A percentile compares a stretch with the other conserved stretches of the same genome.
Evolutionary conservation across 2,329 filamentous ascomycete species (phyloP).

Genomic region (Scleromitrula shiraiana): DNA sequence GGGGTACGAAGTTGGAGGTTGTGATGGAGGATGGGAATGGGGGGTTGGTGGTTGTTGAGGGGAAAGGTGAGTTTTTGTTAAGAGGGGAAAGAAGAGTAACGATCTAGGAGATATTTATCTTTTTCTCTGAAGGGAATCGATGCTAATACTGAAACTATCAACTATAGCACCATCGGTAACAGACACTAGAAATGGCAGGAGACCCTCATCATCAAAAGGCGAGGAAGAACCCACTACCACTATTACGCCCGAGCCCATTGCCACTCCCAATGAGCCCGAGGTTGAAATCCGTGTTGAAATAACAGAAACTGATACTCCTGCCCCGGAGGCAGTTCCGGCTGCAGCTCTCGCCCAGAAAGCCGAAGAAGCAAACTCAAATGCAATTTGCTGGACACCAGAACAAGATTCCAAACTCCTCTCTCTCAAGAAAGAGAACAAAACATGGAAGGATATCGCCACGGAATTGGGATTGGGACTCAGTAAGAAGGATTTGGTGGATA

Average conservation of each 20-base stretch:
- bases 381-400: constrained; percentile 18
- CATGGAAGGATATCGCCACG: constrained; percentile 21
- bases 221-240: neutral
- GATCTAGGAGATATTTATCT: neutral
- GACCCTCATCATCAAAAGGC: neutral
- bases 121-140: too few relatives aligned
- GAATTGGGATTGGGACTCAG: constrained; percentile 4
- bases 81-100: constrained; percentile 3
- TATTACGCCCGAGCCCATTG: neutral
- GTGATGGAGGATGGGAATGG: neutral
- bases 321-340: neutral
- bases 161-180: neutral
- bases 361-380: neutral
- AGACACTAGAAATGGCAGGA: neutral
- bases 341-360: too few relatives aligned
- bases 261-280: constrained; percentile 1
- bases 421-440: constrained; percentile 22
- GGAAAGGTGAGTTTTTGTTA: neutral
- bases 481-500: constrained; percentile 13
- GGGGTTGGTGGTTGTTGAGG: neutral
- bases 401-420: constrained; percentile 21
- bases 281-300: constrained; percentile 2
- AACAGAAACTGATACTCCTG: neutral
- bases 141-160: too few relatives aligned
- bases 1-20: constrained; percentile 3